phyloP scores from a whole-genome alignment of 495 filamentous ascomycete species.

The Penicillium malachiteum region DNA sequence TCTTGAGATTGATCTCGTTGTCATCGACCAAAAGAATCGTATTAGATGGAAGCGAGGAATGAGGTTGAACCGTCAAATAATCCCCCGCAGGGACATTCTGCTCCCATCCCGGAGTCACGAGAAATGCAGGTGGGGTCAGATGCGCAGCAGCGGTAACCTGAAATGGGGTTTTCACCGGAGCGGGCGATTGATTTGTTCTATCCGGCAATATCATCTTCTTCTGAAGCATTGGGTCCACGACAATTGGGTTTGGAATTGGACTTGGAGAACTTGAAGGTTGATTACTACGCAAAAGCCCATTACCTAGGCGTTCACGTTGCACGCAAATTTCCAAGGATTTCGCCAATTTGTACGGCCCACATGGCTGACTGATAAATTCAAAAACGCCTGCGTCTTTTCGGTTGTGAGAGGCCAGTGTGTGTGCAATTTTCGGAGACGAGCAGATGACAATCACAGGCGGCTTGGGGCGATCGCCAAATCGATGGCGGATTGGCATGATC shows the following conservation, averaged over 20 bases:
- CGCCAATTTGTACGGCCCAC: slow-evolving; percentile 30
- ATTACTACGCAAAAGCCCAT: not conserved
- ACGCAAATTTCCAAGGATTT: slow-evolving; percentile 27
- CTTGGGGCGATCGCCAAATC: not conserved
- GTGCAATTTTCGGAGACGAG: slow-evolving; percentile 27
- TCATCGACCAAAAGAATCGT: slow-evolving; percentile 36
- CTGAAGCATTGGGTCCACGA: too few species aligned
- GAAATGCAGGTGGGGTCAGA: not conserved
- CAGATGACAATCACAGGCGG: slow-evolving; percentile 29
- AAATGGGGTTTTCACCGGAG: not conserved
- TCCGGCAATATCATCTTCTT: not conserved
- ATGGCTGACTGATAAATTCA: slow-evolving; percentile 37
- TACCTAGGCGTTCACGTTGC: slow-evolving; percentile 12
- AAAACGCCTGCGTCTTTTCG: slow-evolving; percentile 7
- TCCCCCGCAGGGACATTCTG: not conserved
- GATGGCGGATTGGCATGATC: not conserved
- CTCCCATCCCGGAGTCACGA: not conserved
- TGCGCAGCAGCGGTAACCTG: too few species aligned
- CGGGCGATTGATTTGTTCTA: not conserved
- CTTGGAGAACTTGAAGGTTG: not conserved
- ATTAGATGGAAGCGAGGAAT: slow-evolving; percentile 2
- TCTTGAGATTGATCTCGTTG: slow-evolving; percentile 36
- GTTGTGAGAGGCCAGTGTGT: slow-evolving; percentile 22
- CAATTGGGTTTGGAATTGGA: not conserved
- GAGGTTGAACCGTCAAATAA: slow-evolving; percentile 3